Conservation (phyloP, 805 yeast genomes). For the Pichia sporocuriosa region DNA sequence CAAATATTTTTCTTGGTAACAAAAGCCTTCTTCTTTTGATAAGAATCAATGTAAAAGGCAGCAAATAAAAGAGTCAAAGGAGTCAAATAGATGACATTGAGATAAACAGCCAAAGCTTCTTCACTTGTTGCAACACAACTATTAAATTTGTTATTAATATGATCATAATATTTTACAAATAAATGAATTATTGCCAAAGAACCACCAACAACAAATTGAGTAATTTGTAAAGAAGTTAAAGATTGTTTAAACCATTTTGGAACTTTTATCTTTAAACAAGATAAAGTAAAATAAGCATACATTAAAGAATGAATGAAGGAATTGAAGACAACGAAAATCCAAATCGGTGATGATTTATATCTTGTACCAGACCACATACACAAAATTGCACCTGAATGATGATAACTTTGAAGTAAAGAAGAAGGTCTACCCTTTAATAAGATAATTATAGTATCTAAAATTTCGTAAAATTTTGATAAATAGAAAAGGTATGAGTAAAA, state of each 20-base stretch:
- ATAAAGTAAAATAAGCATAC: conserved; percentile 62
- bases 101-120: conserved; percentile 53
- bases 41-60: conserved; percentile 57
- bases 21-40: conserved; percentile 27
- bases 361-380: conserved; percentile 78
- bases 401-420: conserved; percentile 63
- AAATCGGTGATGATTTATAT: conserved; percentile 65
- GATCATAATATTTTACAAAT: conserved; percentile 53
- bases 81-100: conserved; percentile 58
- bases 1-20: conserved; percentile 8
- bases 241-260: conserved; percentile 51
- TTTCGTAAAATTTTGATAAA: conserved; percentile 65
- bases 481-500: conserved; percentile 63
- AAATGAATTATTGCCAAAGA: conserved; percentile 58
- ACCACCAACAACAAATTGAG: conserved; percentile 65
- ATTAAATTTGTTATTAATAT: conserved; percentile 33
- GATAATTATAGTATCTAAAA: conserved; percentile 60
- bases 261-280: conserved; percentile 51
- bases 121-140: conserved; percentile 52
- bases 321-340: conserved; percentile 76
- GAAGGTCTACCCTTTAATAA: conserved; percentile 62
- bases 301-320: conserved; percentile 71
- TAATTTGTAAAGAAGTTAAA: conserved; percentile 60
- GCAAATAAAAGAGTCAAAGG: conserved; percentile 63
- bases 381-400: conserved; percentile 74